phyloP scores from a whole-genome alignment of 192 early-diverging fungal genomes.

The Coemansia sp. region DNA sequence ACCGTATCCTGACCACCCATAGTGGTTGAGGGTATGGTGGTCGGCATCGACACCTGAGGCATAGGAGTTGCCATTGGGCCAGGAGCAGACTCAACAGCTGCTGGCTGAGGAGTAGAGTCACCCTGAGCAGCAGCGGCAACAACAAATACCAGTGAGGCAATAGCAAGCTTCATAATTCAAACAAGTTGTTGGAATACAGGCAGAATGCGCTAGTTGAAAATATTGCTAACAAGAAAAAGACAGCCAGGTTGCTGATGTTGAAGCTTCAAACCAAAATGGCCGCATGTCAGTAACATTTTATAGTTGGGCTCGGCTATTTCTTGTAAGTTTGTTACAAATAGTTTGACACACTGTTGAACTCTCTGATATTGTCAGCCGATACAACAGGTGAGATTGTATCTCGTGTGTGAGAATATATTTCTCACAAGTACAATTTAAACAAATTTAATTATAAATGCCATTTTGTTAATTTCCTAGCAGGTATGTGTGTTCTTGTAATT shows the following conservation, averaged over 20 bases:
- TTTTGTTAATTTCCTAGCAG: too few relatives aligned
- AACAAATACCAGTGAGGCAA: neutral
- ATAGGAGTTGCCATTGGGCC: neutral
- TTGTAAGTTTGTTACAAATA: neutral
- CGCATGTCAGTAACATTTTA: neutral
- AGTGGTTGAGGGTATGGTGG: neutral
- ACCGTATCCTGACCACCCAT: neutral
- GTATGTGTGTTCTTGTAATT: too few relatives aligned
- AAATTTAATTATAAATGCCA: too few relatives aligned
- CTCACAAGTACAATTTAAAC: too few relatives aligned
- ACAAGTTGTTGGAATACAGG: neutral
- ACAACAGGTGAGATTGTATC: too few relatives aligned
- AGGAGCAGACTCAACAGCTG: neutral
- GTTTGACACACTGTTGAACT: neutral
- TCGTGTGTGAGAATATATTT: too few relatives aligned
- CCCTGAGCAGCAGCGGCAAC: neutral
- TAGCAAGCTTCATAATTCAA: neutral
- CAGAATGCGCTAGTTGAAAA: neutral
- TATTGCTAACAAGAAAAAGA: neutral
- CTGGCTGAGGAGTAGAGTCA: neutral
- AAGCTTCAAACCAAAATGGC: neutral
- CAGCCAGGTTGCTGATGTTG: slow-evolving; percentile 1
- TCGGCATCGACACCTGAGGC: neutral
- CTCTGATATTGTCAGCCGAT: neutral
- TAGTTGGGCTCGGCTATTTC: neutral